These are phyloP conservation scores for Raddia distichophylla DNA, from an alignment of 176 grass and related monocot genomes.

Conservation along the genomic window DNA sequence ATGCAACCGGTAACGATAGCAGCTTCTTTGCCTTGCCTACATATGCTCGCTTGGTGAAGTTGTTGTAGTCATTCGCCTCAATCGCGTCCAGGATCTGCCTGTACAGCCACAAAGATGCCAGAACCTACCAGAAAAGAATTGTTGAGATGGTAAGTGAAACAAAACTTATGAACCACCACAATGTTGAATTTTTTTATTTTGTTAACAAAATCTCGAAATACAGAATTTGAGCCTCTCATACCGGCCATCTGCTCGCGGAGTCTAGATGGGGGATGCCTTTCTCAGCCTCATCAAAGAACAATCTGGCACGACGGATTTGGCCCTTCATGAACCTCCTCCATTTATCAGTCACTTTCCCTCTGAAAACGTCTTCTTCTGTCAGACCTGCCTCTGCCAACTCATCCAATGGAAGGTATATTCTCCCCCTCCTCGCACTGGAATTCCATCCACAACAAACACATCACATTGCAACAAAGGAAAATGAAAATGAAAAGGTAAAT, in stretches of 20 bases:
- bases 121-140: constrained; percentile 48
- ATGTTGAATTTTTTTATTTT: background rate
- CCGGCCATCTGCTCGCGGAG: constrained; percentile 92
- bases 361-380: constrained; percentile 82
- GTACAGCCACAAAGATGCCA: constrained; percentile 81
- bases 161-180: background rate
- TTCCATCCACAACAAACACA: constrained; percentile 43
- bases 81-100: constrained; percentile 91
- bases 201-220: background rate
- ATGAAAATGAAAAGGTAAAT: background rate
- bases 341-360: constrained; percentile 84
- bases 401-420: constrained; percentile 96
- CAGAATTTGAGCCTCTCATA: constrained; percentile 28
- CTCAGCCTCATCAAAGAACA: constrained; percentile 91
- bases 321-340: constrained; percentile 98
- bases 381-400: constrained; percentile 73
- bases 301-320: constrained; percentile 80
- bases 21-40: constrained; percentile 91
- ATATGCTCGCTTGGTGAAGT: constrained; percentile 86
- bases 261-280: constrained; percentile 72
- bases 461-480: constrained; percentile 10
- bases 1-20: constrained; percentile 63
- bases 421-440: constrained; percentile 85
- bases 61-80: constrained; percentile 93
- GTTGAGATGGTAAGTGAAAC: background rate